These are phyloP conservation scores for Darksidea phi DNA, from an alignment of 495 filamentous ascomycete genomes.

Conservation along the genomic window DNA sequence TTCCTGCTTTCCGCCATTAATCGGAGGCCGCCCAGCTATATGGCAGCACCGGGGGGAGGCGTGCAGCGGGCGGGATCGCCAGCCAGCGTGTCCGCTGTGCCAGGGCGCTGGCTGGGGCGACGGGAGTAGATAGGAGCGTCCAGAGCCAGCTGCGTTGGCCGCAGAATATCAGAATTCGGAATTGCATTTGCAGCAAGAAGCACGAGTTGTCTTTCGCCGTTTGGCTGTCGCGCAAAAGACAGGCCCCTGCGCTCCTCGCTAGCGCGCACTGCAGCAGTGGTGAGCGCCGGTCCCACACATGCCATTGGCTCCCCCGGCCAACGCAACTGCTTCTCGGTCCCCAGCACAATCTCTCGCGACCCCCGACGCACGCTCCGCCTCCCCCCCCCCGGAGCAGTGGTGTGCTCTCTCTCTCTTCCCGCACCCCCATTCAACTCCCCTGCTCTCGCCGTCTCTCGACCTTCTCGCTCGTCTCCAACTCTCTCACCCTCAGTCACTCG, in stretches of 20 bases:
- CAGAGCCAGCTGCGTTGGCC: neutral
- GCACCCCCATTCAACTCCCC: neutral
- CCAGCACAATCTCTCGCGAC: constrained; percentile 6
- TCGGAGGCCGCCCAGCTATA: constrained; percentile 21
- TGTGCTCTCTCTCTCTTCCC: neutral
- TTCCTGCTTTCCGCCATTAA: neutral
- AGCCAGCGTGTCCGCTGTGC: neutral
- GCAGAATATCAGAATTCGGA: neutral
- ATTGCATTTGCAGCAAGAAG: neutral
- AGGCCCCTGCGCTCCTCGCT: neutral
- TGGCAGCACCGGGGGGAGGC: neutral
- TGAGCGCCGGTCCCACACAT: neutral
- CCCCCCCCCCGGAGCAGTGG: neutral
- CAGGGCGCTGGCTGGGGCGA: no score
- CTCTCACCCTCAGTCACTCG: constrained; percentile 30
- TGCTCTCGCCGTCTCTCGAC: constrained; percentile 1
- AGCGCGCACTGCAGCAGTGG: neutral
- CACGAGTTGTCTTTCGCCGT: neutral
- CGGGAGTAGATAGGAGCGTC: no score
- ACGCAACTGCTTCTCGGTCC: neutral
- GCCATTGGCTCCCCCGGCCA: constrained; percentile 19
- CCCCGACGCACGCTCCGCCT: constrained; percentile 11
- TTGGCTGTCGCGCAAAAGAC: no score
- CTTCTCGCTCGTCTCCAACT: neutral
- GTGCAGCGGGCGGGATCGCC: neutral